phyloP scores from a whole-genome alignment of 257 asterid species.

The Scutellaria barbata region DNA sequence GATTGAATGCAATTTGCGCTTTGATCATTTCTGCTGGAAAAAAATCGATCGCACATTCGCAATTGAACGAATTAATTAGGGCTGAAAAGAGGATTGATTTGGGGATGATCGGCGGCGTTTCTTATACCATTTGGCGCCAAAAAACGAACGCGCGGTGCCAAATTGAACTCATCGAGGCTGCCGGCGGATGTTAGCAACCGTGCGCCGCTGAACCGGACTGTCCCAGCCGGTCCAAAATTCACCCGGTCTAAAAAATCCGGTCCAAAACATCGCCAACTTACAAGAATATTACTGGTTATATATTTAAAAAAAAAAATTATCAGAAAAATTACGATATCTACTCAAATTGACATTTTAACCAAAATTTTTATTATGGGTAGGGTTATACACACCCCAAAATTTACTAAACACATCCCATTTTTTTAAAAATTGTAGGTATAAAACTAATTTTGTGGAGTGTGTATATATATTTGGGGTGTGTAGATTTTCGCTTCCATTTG shows the following conservation, averaged over 20 bases:
- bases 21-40: constrained; percentile 33
- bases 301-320: too few species aligned
- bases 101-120: constrained; percentile 17
- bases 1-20: constrained; percentile 32
- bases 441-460: too few species aligned
- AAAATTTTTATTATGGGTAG: too few species aligned
- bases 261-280: too few species aligned
- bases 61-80: neutral
- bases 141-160: constrained; percentile 15
- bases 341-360: too few species aligned
- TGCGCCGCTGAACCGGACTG: neutral
- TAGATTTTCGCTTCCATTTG: too few species aligned
- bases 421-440: too few species aligned
- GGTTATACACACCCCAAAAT: too few species aligned
- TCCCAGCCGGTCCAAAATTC: neutral
- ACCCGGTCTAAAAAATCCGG: neutral
- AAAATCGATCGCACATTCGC: neutral
- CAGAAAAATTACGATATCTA: too few species aligned
- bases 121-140: constrained; percentile 37
- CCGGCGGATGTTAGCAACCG: constrained; percentile 28
- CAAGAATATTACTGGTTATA: too few species aligned
- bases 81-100: neutral
- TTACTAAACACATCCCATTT: too few species aligned
- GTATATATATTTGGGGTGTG: too few species aligned
- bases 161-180: constrained; percentile 30